phyloP scores from a whole-genome alignment of 2,329 filamentous ascomycete species.

The Xylaria digitata region DNA sequence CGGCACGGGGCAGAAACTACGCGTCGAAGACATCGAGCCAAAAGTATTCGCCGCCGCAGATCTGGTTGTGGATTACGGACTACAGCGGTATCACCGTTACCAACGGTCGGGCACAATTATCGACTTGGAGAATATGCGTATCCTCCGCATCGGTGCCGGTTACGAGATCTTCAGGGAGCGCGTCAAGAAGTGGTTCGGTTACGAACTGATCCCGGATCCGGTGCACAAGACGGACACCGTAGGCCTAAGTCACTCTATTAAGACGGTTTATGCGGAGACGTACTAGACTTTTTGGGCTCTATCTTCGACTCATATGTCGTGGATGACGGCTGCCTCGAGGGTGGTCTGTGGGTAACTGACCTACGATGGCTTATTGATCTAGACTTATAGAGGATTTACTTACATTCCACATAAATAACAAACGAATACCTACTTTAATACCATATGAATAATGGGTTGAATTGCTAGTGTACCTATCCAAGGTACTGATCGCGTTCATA shows the following conservation, averaged over 20 bases:
- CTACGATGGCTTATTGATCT: conserved; percentile 10
- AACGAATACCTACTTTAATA: conserved; percentile 5
- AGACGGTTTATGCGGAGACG: conserved; percentile 21
- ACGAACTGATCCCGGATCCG: conserved; percentile 29
- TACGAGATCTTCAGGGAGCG: conserved; percentile 34
- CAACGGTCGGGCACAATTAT: conserved; percentile 33
- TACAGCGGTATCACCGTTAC: conserved; percentile 35
- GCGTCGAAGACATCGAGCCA: conserved; percentile 33
- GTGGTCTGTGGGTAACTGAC: neutral
- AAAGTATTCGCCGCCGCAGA: conserved; percentile 26
- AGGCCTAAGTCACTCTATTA: conserved; percentile 27
- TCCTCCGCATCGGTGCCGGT: conserved; percentile 31
- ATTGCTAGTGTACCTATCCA: neutral
- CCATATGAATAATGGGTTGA: neutral
- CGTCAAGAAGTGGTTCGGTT: conserved; percentile 34
- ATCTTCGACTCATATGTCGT: neutral
- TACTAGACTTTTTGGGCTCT: conserved; percentile 5
- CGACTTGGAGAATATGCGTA: conserved; percentile 28
- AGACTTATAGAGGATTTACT: conserved; percentile 4
- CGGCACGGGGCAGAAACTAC: conserved; percentile 34
- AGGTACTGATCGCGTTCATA: too few species aligned
- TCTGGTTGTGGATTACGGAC: conserved; percentile 32
- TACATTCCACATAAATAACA: conserved; percentile 19
- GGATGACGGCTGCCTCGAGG: neutral
- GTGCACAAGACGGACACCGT: conserved; percentile 32